Evolutionary conservation across 1,284 basidiomycete species (phyloP), one percentile per base, ranked within the genome.

Genomic region (Anthracocystis setariae): DNA sequence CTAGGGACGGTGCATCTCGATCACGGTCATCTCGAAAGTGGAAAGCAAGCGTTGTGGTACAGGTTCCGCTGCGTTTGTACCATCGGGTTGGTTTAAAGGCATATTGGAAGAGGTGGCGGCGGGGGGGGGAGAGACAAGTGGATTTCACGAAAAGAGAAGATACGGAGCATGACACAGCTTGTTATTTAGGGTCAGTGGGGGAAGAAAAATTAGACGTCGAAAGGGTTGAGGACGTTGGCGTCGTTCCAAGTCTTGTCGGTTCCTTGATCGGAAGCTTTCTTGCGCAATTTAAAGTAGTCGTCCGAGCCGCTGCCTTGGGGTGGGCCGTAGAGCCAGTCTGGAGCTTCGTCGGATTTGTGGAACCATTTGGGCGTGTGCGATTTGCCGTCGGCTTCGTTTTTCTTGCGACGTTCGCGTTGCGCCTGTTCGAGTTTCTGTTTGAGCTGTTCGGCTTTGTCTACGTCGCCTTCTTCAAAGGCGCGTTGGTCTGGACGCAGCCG

Each of bases 401-500:
- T 73, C 56, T 82, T 81, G 15, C 84, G 74, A 27, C 84, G 72
- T 17, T 69, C 67, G 4, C 85, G 78, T 71, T 86, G 86, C 23
- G 79, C 78, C 50, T 82, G 90, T 82, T 96, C 94, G 12, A 95
- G 84, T 29, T 87, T 85, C 25, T 85, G 82, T 84, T 96, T 96
- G 77, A 91, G 87, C 48, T 83, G 83, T 77, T 96, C 93, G 2
- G 93, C 93, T 45, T 85, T 77, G 60, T 92, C 90, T 2, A 91
- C 82, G 45, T 91, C 84, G 12, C 93, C 93, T 68, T 91, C 88
- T 82, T 96, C 94, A 43, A 94, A 85, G 4, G 92, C 91, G 27
- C 90, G 86, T 52, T 95, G 91, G 83, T 96, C 93, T 1, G 93
- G 91, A 33, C 93, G 87, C 60, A 88, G 85, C 29, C 94, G 88